Percentiles rank a stretch among this genome's conserved stretches.
phyloP scores from a whole-genome alignment of 192 early-diverging fungal genomes.

The Neocallimastix lanati region DNA sequence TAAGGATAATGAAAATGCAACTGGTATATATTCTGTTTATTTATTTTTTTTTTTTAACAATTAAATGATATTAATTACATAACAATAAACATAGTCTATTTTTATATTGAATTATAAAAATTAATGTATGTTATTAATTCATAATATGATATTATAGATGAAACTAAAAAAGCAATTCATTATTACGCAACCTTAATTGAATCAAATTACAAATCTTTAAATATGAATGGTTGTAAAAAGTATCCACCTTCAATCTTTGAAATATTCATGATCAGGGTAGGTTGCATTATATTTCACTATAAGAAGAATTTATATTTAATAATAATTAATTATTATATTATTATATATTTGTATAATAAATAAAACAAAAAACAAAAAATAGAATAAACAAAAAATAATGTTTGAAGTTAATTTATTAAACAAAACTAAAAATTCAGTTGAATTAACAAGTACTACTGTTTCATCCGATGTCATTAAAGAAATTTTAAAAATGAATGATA shows the following conservation, averaged over 20 bases:
- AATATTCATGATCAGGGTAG: neutral
- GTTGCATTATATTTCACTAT: too few species aligned
- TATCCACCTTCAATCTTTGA: neutral
- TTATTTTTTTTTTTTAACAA: too few species aligned
- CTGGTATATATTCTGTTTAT: too few species aligned
- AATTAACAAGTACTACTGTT: neutral
- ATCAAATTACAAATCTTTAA: neutral
- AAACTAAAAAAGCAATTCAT: neutral
- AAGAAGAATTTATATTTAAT: too few species aligned
- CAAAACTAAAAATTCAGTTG: neutral
- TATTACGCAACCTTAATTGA: neutral
- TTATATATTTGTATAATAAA: too few species aligned
- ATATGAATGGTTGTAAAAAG: neutral
- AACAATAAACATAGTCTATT: too few species aligned
- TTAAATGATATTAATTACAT: too few species aligned
- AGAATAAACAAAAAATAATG: neutral
- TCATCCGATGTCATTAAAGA: constrained; percentile 28
- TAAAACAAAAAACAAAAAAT: too few species aligned
- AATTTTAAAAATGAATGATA: constrained; percentile 17
- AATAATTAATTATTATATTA: too few species aligned
- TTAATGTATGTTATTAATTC: too few species aligned
- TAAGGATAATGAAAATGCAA: neutral
- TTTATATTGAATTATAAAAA: too few species aligned
- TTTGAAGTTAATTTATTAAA: neutral
- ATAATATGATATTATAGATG: too few species aligned